Conservation (phyloP, 805 yeast species). For the Kuraishia capsulata region DNA sequence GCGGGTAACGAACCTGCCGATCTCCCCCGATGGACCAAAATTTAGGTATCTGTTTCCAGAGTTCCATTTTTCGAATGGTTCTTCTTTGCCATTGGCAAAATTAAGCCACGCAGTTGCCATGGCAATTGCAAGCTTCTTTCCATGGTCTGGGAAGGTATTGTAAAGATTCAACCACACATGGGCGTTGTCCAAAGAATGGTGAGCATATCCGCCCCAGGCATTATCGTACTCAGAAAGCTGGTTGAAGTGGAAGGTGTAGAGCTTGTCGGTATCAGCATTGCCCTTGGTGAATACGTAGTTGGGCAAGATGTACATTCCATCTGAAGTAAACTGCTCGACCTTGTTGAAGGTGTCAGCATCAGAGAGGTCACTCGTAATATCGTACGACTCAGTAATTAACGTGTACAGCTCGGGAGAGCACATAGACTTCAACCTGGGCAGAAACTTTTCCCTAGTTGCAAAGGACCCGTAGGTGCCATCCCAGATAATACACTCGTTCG, state of each 20-base stretch:
- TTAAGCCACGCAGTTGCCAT: not conserved
- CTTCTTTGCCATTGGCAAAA: not conserved
- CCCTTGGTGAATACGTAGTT: not conserved
- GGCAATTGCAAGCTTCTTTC: constrained; percentile 2
- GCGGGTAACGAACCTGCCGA: constrained; percentile 4
- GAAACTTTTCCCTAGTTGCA: not conserved
- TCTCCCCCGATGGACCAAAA: constrained; percentile 6
- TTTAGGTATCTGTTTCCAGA: constrained; percentile 1
- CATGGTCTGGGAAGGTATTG: constrained; percentile 5
- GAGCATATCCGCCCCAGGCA: constrained; percentile 7
- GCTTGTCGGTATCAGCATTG: not conserved
- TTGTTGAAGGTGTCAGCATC: not conserved
- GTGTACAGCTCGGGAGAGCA: not conserved
- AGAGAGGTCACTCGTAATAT: not conserved
- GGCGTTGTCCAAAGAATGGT: constrained; percentile 10
- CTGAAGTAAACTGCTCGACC: not conserved
- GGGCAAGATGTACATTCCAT: not conserved
- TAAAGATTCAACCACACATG: constrained; percentile 8
- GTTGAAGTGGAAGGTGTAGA: constrained; percentile 6
- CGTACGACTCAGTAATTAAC: not conserved
- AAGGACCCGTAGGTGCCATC: not conserved
- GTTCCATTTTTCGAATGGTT: not conserved
- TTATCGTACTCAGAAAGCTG: constrained; percentile 7
- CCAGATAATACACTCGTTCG: constrained; percentile 6
- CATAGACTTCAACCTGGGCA: not conserved